Conservation (phyloP, 805 yeast species). For the Danielozyma ontarioensis region DNA sequence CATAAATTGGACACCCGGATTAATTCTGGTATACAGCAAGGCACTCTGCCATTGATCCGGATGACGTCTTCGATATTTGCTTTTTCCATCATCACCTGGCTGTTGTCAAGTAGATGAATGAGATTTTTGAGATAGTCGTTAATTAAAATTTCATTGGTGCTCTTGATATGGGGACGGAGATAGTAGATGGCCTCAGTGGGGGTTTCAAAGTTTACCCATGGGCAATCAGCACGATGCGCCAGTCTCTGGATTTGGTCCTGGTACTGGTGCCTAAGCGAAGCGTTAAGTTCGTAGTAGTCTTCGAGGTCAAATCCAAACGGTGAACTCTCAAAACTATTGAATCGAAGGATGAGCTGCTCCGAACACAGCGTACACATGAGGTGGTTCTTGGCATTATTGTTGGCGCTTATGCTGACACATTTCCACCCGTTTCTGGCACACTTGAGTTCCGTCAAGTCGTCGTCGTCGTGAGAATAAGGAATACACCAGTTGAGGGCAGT, state of each 20-base stretch:
- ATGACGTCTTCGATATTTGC: conserved; percentile 2
- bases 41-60: background rate
- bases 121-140: conserved; percentile 23
- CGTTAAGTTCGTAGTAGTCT: conserved; percentile 21
- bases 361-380: conserved; percentile 30
- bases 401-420: conserved; percentile 28
- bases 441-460: conserved; percentile 37
- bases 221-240: conserved; percentile 29
- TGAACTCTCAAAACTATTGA: conserved; percentile 8
- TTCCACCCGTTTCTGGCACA: conserved; percentile 54
- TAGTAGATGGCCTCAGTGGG: conserved; percentile 31
- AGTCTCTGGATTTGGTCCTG: conserved; percentile 14
- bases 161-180: conserved; percentile 24
- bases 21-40: conserved; percentile 6
- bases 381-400: conserved; percentile 21
- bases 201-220: conserved; percentile 33
- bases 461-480: conserved; percentile 8
- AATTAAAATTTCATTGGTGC: conserved; percentile 25
- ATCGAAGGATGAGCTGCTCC: conserved; percentile 22
- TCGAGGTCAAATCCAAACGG: conserved; percentile 9
- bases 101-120: conserved; percentile 23
- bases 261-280: conserved; percentile 19
- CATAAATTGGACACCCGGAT: conserved; percentile 24
- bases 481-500: conserved; percentile 45
- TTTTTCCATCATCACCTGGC: conserved; percentile 10